These are phyloP conservation scores for Fraxinus cuspidata DNA, from an alignment of 257 asterid genomes.

Conservation along the genomic window DNA sequence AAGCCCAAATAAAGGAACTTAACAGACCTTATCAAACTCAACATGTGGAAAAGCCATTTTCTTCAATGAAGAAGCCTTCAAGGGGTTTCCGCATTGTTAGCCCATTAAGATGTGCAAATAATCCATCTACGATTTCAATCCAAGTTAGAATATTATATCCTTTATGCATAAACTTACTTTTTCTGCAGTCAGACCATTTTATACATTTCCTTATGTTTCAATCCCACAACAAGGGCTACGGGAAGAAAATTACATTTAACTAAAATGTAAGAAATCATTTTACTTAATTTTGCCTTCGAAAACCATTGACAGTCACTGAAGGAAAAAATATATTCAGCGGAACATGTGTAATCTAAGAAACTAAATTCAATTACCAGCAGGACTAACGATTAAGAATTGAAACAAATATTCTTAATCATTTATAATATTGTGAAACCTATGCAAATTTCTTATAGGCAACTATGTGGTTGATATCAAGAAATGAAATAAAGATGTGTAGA, in stretches of 20 bases:
- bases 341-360: background rate
- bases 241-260: constrained; percentile 10
- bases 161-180: constrained; percentile 50
- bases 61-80: constrained; percentile 87
- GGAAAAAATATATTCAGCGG: background rate
- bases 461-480: background rate
- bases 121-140: constrained; percentile 99
- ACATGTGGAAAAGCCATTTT: constrained; percentile 76
- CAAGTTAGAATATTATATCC: constrained; percentile 86
- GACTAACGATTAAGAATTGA: background rate
- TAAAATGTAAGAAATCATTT: constrained; percentile 4
- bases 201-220: constrained; percentile 41
- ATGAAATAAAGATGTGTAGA: background rate
- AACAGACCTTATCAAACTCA: constrained; percentile 92
- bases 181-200: constrained; percentile 51
- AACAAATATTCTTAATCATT: background rate
- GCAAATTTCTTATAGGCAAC: background rate
- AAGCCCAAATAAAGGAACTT: constrained; percentile 62
- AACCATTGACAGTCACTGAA: constrained; percentile 3
- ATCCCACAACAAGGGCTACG: constrained; percentile 26
- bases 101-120: constrained; percentile 92
- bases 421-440: background rate
- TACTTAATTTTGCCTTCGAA: constrained; percentile 7
- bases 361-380: constrained; percentile 17
- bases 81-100: constrained; percentile 92